Conservation (phyloP, 1,284 basidiomycete genomes). For the Marasmius sp. region DNA sequence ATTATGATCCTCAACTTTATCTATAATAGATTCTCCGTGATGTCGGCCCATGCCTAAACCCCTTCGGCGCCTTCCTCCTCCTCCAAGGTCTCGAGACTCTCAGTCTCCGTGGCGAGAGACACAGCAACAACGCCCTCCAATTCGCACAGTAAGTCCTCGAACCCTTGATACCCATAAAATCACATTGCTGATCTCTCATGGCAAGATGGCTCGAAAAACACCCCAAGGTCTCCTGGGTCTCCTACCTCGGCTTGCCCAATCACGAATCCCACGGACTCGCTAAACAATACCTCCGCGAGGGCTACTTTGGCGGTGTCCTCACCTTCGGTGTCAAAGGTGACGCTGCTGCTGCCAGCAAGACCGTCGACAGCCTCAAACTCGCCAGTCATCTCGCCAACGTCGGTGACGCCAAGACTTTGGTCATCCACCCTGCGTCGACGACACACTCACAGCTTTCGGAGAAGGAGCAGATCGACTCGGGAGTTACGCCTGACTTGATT, state of each 20-base stretch:
- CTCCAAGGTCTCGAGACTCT: constrained; percentile 88
- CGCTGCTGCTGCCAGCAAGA: constrained; percentile 54
- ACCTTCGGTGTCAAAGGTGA: constrained; percentile 82
- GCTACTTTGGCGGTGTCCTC: constrained; percentile 75
- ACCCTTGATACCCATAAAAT: background rate
- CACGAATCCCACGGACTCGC: constrained; percentile 70
- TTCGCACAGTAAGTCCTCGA: constrained; percentile 55
- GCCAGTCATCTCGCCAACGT: constrained; percentile 81
- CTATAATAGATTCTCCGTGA: constrained; percentile 67
- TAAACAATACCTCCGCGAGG: constrained; percentile 55
- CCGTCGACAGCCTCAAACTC: constrained; percentile 76
- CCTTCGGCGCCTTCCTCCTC: constrained; percentile 83
- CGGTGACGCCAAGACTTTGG: constrained; percentile 79
- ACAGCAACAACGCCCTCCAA: constrained; percentile 73
- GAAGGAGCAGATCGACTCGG: constrained; percentile 68
- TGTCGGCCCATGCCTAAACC: constrained; percentile 74
- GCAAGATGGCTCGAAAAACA: constrained; percentile 66
- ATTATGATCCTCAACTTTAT: background rate
- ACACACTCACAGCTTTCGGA: constrained; percentile 79
- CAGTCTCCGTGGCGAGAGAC: constrained; percentile 75
- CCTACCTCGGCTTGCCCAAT: constrained; percentile 71
- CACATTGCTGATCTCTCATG: background rate
- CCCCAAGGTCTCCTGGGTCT: constrained; percentile 77
- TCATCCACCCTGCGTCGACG: constrained; percentile 82
- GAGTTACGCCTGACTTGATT: constrained; percentile 82